These are phyloP conservation scores for Serendipita sp. DNA, from an alignment of 768 basidiomycete genomes.

Conservation along the genomic window DNA sequence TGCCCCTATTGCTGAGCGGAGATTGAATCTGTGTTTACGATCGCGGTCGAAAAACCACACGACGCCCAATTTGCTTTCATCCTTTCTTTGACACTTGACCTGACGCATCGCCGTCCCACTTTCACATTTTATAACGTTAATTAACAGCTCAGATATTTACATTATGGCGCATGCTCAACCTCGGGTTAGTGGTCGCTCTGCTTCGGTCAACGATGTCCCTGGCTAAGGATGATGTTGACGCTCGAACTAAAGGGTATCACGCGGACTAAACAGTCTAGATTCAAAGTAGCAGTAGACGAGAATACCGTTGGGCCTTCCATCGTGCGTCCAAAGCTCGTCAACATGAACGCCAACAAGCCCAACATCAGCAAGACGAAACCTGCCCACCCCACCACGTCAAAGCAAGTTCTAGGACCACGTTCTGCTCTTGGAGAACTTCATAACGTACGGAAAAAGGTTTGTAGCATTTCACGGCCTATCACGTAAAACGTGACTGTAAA, in stretches of 20 bases:
- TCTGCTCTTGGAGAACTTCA: constrained; percentile 4
- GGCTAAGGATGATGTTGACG: background rate
- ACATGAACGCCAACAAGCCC: background rate
- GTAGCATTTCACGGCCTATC: background rate
- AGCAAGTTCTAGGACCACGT: background rate
- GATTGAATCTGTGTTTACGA: background rate
- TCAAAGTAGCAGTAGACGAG: constrained; percentile 4
- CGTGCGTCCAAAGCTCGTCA: background rate
- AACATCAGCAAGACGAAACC: background rate
- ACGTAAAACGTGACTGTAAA: background rate
- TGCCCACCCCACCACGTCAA: background rate
- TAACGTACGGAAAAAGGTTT: constrained; percentile 2
- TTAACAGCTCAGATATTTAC: background rate
- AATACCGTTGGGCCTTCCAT: background rate
- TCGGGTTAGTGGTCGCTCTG: background rate
- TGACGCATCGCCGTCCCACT: background rate
- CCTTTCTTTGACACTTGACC: background rate
- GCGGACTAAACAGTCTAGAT: background rate
- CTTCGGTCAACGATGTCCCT: background rate
- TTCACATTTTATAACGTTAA: background rate
- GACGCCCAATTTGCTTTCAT: background rate
- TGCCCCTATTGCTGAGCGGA: background rate
- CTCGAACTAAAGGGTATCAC: background rate
- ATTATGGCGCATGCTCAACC: background rate
- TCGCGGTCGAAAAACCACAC: background rate